Evolutionary conservation across 2,329 filamentous ascomycete genomes (phyloP), one percentile per base, ranked within the genome.

Genomic region (Keithomyces neogunnii): DNA sequence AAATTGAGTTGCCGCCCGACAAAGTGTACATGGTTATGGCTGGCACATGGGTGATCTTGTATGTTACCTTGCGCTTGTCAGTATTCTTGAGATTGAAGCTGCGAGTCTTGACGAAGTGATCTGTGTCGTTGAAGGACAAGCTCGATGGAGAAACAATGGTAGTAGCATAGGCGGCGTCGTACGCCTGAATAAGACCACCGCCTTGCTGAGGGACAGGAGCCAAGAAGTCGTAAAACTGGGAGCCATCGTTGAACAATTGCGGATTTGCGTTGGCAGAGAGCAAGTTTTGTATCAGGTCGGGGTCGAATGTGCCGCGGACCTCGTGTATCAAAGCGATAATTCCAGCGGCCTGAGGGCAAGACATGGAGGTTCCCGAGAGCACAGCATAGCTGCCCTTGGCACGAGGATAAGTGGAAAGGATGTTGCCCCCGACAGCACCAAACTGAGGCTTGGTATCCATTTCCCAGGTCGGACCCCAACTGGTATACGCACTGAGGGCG

Each of bases 101-200:
- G 43, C 74, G 66, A 2, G 66, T 68, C 9, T 69, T 63, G 45
- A 63, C 62, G 55, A 82, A 75, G 68, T 84, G 62, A 56, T 79
- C 77, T 0, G 80, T 82, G 62, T 86, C 82, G 61, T 85, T 85
- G 66, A 85, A 84, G 3, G 78, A 74, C 11, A 86, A 65, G 62
- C 75, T 78, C n/a, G 77, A 77, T 8, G 72, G 73, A 57, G 74
- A 76, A 26, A 85, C 66, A 10, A 78, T 59, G 2, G 75, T 74
- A 2, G 71, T 78, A 11, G 76, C 69, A 56, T 77, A 73, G 5
- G 81, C 77, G 3, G 80, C 78, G 51, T 82, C 77, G 55, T 77
- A 76, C 3, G 79, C 81, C 57, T 82, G 78, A 46, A 85, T 67
- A 11, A 84, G 67, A 39, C 82, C 82, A 32, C 66, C 76, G 9